Conservation (phyloP, 2,329 filamentous ascomycete genomes). For the Akanthomyces dipterigenus region DNA sequence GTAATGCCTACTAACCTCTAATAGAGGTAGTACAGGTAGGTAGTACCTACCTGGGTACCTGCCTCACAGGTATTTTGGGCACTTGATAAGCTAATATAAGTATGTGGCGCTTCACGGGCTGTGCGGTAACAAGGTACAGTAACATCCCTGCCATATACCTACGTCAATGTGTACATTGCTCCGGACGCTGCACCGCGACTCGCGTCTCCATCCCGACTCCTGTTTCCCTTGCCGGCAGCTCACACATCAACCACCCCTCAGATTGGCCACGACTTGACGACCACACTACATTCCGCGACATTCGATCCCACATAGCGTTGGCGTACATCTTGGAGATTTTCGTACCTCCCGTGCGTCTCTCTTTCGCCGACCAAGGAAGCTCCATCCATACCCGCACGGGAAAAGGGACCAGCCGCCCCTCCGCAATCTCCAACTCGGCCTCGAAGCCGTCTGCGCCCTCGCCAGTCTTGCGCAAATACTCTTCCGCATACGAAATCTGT, state of each 20-base stretch:
- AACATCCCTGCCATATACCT: neutral
- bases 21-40: no score
- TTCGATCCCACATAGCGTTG: neutral
- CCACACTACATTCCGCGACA: neutral
- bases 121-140: neutral
- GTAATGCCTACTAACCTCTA: no score
- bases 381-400: neutral
- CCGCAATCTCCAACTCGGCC: slow-evolving; percentile 1
- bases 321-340: neutral
- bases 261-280: slow-evolving; percentile 2
- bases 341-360: neutral
- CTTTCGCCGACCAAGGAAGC: neutral
- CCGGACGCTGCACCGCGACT: neutral
- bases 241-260: neutral
- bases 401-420: slow-evolving; percentile 7
- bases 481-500: neutral
- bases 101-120: neutral
- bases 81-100: no score
- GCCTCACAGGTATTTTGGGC: no score
- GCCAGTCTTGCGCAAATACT: neutral
- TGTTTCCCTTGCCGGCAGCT: neutral
- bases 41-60: no score
- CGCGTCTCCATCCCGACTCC: slow-evolving; percentile 3
- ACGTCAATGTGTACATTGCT: neutral
- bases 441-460: neutral